These are phyloP conservation scores for Cucurbita ficifolia DNA, from an alignment of 306 rosid genomes.

Conservation along the genomic window DNA sequence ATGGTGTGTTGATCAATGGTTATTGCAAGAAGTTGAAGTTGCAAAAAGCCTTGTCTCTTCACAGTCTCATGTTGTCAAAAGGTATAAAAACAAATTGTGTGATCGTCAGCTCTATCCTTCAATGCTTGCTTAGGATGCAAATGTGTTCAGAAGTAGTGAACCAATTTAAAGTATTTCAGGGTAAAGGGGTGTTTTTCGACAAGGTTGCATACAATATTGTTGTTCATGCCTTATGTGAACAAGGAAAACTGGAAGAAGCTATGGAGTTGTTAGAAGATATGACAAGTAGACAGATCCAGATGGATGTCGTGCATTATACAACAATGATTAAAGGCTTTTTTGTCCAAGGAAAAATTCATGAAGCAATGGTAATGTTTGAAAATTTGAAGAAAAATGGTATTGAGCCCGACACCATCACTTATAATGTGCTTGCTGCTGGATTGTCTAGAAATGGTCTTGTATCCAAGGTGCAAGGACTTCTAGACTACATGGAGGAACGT, in stretches of 20 bases:
- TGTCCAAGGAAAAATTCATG: constrained; percentile 21
- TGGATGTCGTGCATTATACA: constrained; percentile 67
- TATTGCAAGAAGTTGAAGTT: constrained; percentile 47
- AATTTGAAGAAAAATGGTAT: constrained; percentile 43
- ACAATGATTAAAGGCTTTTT: constrained; percentile 58
- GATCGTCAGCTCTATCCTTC: constrained; percentile 46
- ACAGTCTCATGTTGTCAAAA: constrained; percentile 36
- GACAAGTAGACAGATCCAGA: constrained; percentile 27
- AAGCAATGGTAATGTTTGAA: constrained; percentile 29
- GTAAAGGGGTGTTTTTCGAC: constrained; percentile 43
- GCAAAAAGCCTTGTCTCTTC: constrained; percentile 37
- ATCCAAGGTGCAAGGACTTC: constrained; percentile 22
- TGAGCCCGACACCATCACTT: constrained; percentile 56
- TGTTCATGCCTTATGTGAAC: constrained; percentile 45
- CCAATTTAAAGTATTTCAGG: constrained; percentile 29
- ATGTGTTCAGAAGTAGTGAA: constrained; percentile 35
- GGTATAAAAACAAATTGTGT: constrained; percentile 62
- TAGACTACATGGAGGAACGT: constrained; percentile 34
- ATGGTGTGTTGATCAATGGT: constrained; percentile 44
- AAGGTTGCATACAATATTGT: constrained; percentile 48
- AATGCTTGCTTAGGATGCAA: constrained; percentile 48
- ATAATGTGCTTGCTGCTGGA: constrained; percentile 57
- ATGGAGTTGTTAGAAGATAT: constrained; percentile 40
- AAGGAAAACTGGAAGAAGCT: constrained; percentile 56
- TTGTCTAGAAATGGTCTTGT: constrained; percentile 40